Evolutionary conservation across 2,329 filamentous ascomycete species (phyloP).

Genomic region (Fusarium tjaetaba): DNA sequence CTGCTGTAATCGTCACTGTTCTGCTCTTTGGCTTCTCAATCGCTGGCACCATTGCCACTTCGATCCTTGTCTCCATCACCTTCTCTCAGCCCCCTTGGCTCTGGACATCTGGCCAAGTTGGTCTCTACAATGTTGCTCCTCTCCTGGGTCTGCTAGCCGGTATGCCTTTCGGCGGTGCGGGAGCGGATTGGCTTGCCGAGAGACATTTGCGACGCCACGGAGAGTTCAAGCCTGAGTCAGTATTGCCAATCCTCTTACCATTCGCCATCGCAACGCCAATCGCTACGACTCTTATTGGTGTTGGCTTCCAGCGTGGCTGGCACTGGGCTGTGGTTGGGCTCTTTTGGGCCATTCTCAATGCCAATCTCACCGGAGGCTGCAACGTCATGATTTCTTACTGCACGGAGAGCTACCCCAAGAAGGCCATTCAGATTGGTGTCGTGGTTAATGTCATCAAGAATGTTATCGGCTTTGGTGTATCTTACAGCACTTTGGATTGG

Average conservation of each 20-base stretch:
- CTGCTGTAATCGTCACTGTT: not conserved
- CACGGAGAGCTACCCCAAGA: not conserved
- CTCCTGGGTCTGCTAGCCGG: not conserved
- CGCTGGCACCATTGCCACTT: not conserved
- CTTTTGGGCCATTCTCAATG: not conserved
- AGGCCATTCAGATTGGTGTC: not conserved
- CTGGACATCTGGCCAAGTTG: not conserved
- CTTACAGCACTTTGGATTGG: not conserved
- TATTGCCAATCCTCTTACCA: rapidly evolving
- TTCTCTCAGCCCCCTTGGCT: not conserved
- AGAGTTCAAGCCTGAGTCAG: not conserved
- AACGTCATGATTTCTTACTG: not conserved
- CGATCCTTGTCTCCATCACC: not conserved
- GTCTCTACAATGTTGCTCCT: not conserved
- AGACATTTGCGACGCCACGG: not conserved
- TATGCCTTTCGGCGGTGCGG: not conserved
- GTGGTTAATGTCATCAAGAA: not conserved
- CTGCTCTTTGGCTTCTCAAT: not conserved
- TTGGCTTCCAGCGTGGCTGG: not conserved
- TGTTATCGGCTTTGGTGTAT: not conserved
- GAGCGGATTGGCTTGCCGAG: not conserved
- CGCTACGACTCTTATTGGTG: not conserved
- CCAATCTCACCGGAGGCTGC: not conserved
- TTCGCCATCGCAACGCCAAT: not conserved
- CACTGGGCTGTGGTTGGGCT: not conserved